Percentiles rank a stretch among this genome's conserved stretches.
Evolutionary conservation across 768 basidiomycete genomes (phyloP).

Genomic region (Paxillus involutus): DNA sequence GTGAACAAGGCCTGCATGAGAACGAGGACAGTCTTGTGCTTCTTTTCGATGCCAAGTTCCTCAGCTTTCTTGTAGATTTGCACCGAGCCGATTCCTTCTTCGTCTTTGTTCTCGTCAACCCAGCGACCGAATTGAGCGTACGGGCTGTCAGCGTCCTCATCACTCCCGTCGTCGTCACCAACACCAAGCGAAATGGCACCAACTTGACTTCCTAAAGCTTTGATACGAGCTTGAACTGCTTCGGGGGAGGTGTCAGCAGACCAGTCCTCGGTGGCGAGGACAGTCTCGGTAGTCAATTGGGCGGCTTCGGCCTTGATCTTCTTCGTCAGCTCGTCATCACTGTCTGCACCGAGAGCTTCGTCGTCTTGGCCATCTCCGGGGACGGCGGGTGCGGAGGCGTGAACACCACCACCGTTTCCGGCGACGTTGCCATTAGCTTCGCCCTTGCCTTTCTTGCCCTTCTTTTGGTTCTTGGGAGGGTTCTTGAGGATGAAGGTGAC

Average conservation of each 20-base stretch:
- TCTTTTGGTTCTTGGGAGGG: slow-evolving; percentile 87
- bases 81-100: slow-evolving; percentile 38
- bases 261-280: slow-evolving; percentile 77
- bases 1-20: slow-evolving; percentile 86
- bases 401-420: slow-evolving; percentile 47
- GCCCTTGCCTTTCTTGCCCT: slow-evolving; percentile 50
- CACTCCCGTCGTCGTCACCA: slow-evolving; percentile 85
- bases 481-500: slow-evolving; percentile 97
- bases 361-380: slow-evolving; percentile 43
- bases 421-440: slow-evolving; percentile 56
- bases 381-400: slow-evolving; percentile 36
- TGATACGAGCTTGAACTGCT: slow-evolving; percentile 82
- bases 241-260: slow-evolving; percentile 89
- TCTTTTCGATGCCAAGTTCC: slow-evolving; percentile 90
- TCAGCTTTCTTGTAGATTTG: slow-evolving; percentile 87
- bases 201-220: slow-evolving; percentile 61
- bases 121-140: slow-evolving; percentile 82
- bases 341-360: slow-evolving; percentile 56
- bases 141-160: slow-evolving; percentile 84
- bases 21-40: slow-evolving; percentile 86
- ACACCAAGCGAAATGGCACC: slow-evolving; percentile 48
- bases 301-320: slow-evolving; percentile 92
- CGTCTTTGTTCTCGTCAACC: slow-evolving; percentile 70
- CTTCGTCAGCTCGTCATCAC: slow-evolving; percentile 85
- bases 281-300: slow-evolving; percentile 62